Conservation (phyloP, 768 basidiomycete species). For the Collybiopsis luxurians region DNA sequence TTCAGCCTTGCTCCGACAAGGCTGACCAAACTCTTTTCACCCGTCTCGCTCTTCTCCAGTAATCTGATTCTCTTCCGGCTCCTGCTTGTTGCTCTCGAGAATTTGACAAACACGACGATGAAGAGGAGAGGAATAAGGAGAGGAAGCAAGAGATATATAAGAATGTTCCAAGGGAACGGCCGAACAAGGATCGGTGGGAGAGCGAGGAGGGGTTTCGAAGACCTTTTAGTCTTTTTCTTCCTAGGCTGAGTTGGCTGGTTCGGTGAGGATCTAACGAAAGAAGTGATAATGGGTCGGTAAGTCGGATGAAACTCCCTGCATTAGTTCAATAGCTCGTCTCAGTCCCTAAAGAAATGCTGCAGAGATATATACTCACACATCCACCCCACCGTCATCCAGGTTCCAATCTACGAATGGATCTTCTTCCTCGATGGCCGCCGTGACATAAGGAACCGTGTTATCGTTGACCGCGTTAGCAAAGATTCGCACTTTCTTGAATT, state of each 20-base stretch:
- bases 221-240: too few species aligned
- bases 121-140: slow-evolving; percentile 61
- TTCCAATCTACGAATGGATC: slow-evolving; percentile 63
- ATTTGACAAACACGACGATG: slow-evolving; percentile 49
- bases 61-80: slow-evolving; percentile 64
- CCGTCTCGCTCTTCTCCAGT: slow-evolving; percentile 54
- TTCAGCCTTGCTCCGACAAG: slow-evolving; percentile 19
- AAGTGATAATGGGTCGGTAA: background rate
- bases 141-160: slow-evolving; percentile 56
- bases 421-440: slow-evolving; percentile 65
- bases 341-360: slow-evolving; percentile 50
- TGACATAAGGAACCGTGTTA: slow-evolving; percentile 78
- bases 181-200: background rate
- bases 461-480: slow-evolving; percentile 89
- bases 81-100: slow-evolving; percentile 52
- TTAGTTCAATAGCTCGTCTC: slow-evolving; percentile 47
- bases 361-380: slow-evolving; percentile 17
- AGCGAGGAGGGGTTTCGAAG: background rate
- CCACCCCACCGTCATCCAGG: slow-evolving; percentile 63
- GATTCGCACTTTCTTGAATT: slow-evolving; percentile 67
- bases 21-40: slow-evolving; percentile 43
- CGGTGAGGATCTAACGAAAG: background rate
- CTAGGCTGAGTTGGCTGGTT: background rate
- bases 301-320: slow-evolving; percentile 1
- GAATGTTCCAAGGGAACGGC: slow-evolving; percentile 18